phyloP scores from a whole-genome alignment of 2,329 filamentous ascomycete genomes.

The Ophiocordyceps polyrhachis-furcata region DNA sequence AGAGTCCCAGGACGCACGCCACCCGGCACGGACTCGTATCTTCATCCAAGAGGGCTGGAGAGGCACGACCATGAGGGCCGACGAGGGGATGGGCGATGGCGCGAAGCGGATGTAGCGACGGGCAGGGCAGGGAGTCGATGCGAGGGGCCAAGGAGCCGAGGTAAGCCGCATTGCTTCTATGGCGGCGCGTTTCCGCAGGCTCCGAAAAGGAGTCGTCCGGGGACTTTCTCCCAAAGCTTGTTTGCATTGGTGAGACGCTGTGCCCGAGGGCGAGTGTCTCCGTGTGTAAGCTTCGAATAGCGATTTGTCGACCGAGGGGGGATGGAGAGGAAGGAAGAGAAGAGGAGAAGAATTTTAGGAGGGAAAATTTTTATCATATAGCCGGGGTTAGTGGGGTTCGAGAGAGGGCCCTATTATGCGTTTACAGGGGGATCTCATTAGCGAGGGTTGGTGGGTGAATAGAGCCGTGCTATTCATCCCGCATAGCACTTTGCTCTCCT shows the following conservation, averaged over 20 bases:
- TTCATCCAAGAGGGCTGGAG: slow-evolving; percentile 49
- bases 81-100: slow-evolving; percentile 1
- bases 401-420: neutral
- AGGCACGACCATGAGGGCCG: slow-evolving; percentile 18
- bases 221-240: slow-evolving; percentile 99
- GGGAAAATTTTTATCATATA: neutral
- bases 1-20: slow-evolving; percentile 4
- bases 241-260: slow-evolving; percentile 16
- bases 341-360: neutral
- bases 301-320: slow-evolving; percentile 98
- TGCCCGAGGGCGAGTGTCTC: slow-evolving; percentile 25
- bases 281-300: slow-evolving; percentile 98
- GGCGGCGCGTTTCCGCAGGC: slow-evolving; percentile 95
- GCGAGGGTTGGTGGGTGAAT: no score
- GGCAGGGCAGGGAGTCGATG: slow-evolving; percentile 18
- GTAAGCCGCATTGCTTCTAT: slow-evolving; percentile 97
- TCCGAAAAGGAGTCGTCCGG: slow-evolving; percentile 54
- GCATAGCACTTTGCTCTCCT: no score
- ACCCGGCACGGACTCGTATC: slow-evolving; percentile 59
- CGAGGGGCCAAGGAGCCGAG: slow-evolving; percentile 39
- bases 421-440: neutral
- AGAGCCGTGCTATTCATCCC: no score
- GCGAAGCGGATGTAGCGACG: slow-evolving; percentile 24
- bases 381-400: neutral
- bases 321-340: slow-evolving; percentile 15